Evolutionary conservation across 345 rosid genomes (phyloP).

Genomic region (Eucalyptus marginata): DNA sequence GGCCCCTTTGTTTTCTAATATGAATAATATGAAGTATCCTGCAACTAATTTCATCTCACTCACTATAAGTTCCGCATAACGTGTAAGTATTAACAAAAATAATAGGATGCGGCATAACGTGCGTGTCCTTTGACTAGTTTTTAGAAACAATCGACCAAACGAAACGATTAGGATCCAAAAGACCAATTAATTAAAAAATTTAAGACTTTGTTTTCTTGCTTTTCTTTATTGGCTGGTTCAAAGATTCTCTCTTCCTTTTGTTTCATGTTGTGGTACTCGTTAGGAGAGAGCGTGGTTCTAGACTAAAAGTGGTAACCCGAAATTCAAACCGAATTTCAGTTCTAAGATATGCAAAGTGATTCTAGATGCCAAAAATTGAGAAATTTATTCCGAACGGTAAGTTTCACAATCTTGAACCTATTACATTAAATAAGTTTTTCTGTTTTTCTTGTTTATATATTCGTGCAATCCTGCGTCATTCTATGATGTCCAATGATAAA

Average conservation of each 20-base stretch:
- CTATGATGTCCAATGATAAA: accelerated
- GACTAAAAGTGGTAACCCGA: no score
- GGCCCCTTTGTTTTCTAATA: background rate
- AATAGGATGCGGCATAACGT: background rate
- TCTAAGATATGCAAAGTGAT: accelerated
- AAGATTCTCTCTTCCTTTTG: background rate
- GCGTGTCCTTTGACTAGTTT: background rate
- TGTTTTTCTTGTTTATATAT: no score
- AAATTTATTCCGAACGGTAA: accelerated
- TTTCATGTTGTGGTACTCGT: background rate
- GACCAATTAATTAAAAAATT: background rate
- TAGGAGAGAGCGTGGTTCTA: no score
- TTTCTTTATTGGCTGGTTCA: background rate
- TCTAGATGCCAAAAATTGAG: accelerated
- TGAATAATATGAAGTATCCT: background rate
- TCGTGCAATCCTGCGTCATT: accelerated
- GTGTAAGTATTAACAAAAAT: background rate
- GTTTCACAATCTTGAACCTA: no score
- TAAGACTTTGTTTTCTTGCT: background rate
- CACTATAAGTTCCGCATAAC: accelerated
- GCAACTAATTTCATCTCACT: background rate
- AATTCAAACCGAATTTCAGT: no score
- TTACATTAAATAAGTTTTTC: accelerated
- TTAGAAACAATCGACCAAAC: background rate
- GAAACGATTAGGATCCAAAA: background rate